Evolutionary conservation across 2,329 filamentous ascomycete genomes (phyloP), one percentile per base, ranked within the genome.

Genomic region (Hypoxylon sp.): DNA sequence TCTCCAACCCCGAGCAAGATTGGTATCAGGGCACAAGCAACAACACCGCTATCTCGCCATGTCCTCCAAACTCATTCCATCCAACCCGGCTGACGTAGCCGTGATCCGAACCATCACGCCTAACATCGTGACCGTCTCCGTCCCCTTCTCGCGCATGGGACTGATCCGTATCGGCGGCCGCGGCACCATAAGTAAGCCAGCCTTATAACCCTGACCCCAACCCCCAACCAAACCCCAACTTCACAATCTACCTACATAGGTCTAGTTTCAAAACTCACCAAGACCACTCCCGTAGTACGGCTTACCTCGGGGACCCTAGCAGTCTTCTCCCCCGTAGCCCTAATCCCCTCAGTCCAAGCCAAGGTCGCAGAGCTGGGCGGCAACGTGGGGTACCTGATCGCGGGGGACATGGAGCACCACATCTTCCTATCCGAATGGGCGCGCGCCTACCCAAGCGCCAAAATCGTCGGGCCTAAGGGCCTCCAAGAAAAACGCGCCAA

Each of bases 401-500:
- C 96, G 0, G 89, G 92, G 0, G 96, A 99, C 79, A 86, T 93
- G 58, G 94, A 99, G 83, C 96, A 99, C 81, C 96, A 99, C 86
- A 93, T 99, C 78, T 97, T 96, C 84, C 79, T 99, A 59, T 91
- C 92, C 0, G 86, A 93, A 53, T 99, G 96, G 95, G 89, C 92
- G 75, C 83, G 87, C 53, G 92, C 89, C 26, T 98, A 89, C 78
- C 94, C 95, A 0, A 80, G 86, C 46, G 94, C 95, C 33, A 90
- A 91, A 74, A 86, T 99, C 52, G 87, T 98, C 74, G 95, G 90
- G 0, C 92, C 93, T 0, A 91, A 95, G 74, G 93, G 93, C 0
- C 88, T 99, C 1, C 90, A 89, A 22, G 93, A 94, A 81, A 97
- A 97, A 83, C 91, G 95, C 44, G 87, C 87, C 66, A 85, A 87